phyloP scores from a whole-genome alignment of 768 basidiomycete species.

The Gelatoporia subvermispora region DNA sequence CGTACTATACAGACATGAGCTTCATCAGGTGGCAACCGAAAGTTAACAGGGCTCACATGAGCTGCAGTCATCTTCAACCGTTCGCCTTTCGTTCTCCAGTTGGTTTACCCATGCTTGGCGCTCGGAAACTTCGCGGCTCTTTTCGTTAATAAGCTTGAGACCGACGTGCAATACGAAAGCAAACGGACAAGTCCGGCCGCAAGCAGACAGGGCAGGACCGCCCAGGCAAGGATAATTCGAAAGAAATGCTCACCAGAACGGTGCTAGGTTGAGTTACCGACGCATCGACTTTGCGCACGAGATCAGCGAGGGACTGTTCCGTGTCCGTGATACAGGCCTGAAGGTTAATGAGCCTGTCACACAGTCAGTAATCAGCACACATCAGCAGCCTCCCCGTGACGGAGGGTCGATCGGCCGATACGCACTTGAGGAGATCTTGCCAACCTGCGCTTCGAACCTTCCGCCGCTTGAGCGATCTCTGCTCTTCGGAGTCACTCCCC shows the following conservation, averaged over 20 bases:
- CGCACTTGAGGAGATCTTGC: slow-evolving; percentile 72
- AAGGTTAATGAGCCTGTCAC: slow-evolving; percentile 35
- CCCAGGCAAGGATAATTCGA: neutral
- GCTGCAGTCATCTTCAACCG: slow-evolving; percentile 11
- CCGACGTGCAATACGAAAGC: slow-evolving; percentile 6
- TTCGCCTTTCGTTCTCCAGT: slow-evolving; percentile 23
- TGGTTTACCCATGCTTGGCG: slow-evolving; percentile 53
- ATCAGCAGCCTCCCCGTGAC: neutral
- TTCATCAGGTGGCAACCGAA: neutral
- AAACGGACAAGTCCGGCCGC: neutral
- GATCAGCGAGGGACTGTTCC: slow-evolving; percentile 26
- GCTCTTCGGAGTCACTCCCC: neutral
- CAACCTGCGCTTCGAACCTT: slow-evolving; percentile 41
- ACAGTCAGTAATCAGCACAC: slow-evolving; percentile 1
- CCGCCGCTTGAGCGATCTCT: slow-evolving; percentile 6
- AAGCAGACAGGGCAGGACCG: slow-evolving; percentile 6
- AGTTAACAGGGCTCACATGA: slow-evolving; percentile 8
- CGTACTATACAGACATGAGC: slow-evolving; percentile 31
- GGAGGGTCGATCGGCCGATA: slow-evolving; percentile 4
- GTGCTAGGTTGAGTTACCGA: slow-evolving; percentile 17
- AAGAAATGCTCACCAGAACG: slow-evolving; percentile 17
- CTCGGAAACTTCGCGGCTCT: slow-evolving; percentile 70
- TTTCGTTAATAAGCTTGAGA: slow-evolving; percentile 27
- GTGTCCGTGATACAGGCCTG: slow-evolving; percentile 38
- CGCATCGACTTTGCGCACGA: slow-evolving; percentile 30